A percentile compares a stretch with the other conserved stretches of the same genome.
Evolutionary conservation across 306 rosid species (phyloP).

Genomic region (Cucurbita pepo): DNA sequence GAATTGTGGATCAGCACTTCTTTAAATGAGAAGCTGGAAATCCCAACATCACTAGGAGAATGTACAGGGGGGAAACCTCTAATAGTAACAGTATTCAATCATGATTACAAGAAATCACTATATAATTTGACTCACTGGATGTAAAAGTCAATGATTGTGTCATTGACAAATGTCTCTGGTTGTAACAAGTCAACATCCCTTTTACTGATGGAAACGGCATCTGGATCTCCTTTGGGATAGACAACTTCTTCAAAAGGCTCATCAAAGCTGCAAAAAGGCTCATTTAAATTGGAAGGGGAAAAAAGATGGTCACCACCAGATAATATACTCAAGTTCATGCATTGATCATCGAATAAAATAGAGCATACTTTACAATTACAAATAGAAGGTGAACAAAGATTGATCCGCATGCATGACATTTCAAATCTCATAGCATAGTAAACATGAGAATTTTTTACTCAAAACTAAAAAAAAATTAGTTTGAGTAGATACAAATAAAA

Average conservation of each 20-base stretch:
- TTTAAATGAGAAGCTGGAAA: background rate
- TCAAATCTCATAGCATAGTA: background rate
- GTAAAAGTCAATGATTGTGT: constrained; percentile 83
- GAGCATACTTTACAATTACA: background rate
- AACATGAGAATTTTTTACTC: background rate
- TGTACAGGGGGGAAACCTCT: background rate
- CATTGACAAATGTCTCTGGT: constrained; percentile 90
- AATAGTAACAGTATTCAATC: background rate
- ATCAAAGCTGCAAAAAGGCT: constrained; percentile 46
- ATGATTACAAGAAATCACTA: background rate
- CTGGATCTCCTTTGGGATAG: constrained; percentile 88
- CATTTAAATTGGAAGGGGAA: constrained; percentile 2
- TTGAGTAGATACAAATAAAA: background rate
- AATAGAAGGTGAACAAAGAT: background rate
- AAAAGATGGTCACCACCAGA: background rate
- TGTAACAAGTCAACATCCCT: constrained; percentile 89
- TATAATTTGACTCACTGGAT: constrained; percentile 51
- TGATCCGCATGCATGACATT: background rate
- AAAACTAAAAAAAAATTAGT: background rate
- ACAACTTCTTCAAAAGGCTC: constrained; percentile 64
- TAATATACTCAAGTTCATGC: background rate
- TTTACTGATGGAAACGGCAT: constrained; percentile 79
- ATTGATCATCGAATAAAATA: background rate
- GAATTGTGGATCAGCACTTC: background rate
- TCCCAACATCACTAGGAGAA: background rate